These are phyloP conservation scores for Termitomyces sp. DNA, from an alignment of 768 basidiomycete genomes.

Conservation along the genomic window DNA sequence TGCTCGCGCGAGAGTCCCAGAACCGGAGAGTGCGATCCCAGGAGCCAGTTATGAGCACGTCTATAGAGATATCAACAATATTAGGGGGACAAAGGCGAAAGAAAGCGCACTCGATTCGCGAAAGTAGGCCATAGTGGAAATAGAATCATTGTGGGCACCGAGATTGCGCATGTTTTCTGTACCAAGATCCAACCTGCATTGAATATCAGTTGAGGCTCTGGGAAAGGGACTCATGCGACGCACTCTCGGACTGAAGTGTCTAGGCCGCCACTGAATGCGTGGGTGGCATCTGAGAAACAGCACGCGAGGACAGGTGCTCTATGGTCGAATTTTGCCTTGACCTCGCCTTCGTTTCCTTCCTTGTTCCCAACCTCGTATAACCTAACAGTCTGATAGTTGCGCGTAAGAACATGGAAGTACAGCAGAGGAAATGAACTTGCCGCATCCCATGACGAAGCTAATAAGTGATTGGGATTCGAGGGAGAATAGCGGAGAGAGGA, in stretches of 20 bases:
- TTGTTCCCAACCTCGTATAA: constrained; percentile 57
- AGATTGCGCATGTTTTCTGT: constrained; percentile 70
- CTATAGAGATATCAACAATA: constrained; percentile 32
- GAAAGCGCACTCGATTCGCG: constrained; percentile 57
- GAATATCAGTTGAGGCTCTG: background rate
- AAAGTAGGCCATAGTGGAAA: constrained; percentile 75
- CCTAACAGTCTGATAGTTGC: constrained; percentile 28
- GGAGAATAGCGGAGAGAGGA: constrained; percentile 82
- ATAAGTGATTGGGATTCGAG: constrained; percentile 68
- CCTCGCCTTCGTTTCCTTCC: constrained; percentile 57
- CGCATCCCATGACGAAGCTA: constrained; percentile 92
- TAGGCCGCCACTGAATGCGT: constrained; percentile 83
- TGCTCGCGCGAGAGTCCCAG: constrained; percentile 75
- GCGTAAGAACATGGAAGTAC: background rate
- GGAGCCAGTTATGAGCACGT: constrained; percentile 77
- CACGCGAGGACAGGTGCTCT: constrained; percentile 87
- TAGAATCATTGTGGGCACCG: constrained; percentile 77
- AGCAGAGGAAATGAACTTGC: constrained; percentile 25
- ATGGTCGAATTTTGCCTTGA: constrained; percentile 82
- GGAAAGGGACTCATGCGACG: constrained; percentile 24
- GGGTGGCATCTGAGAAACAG: constrained; percentile 62
- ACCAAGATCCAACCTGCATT: constrained; percentile 67
- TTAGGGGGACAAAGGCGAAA: background rate
- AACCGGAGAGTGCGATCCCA: constrained; percentile 90
- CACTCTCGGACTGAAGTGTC: constrained; percentile 83